Conservation (phyloP, 352 stramenopile species). For the Globisporangium viniferum region DNA sequence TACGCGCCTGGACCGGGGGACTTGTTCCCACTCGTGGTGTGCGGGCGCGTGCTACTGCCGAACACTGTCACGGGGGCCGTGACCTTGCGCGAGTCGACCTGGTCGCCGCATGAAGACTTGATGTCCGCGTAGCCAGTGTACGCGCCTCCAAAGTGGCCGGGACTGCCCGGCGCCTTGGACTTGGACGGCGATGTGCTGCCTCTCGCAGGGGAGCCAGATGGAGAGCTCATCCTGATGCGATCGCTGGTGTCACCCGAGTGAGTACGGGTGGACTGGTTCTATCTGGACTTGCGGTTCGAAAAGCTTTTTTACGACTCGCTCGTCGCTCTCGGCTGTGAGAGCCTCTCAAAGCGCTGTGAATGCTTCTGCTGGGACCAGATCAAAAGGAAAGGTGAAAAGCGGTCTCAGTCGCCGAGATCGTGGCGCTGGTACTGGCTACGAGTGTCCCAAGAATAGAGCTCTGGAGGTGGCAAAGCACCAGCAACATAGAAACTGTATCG, state of each 20-base stretch:
- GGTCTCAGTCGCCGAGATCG: background rate
- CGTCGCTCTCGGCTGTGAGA: background rate
- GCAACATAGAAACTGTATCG: background rate
- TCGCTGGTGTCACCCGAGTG: background rate
- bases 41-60: constrained; percentile 54
- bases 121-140: constrained; percentile 56
- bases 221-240: constrained; percentile 17
- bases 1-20: constrained; percentile 62
- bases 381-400: background rate
- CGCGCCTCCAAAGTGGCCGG: constrained; percentile 19
- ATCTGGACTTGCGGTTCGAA: constrained; percentile 1
- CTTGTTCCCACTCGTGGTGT: constrained; percentile 46
- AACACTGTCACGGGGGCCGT: constrained; percentile 65
- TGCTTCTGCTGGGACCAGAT: background rate
- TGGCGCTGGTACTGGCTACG: background rate
- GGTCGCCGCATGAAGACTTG: constrained; percentile 66
- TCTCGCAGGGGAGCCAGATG: constrained; percentile 31
- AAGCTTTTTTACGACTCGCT: constrained; percentile 12
- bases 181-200: constrained; percentile 34
- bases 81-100: constrained; percentile 72
- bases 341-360: background rate
- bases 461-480: background rate
- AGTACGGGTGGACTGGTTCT: background rate
- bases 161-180: constrained; percentile 31
- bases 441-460: background rate